phyloP scores from a whole-genome alignment of 768 basidiomycete species.

The Mrakia blollopis region DNA sequence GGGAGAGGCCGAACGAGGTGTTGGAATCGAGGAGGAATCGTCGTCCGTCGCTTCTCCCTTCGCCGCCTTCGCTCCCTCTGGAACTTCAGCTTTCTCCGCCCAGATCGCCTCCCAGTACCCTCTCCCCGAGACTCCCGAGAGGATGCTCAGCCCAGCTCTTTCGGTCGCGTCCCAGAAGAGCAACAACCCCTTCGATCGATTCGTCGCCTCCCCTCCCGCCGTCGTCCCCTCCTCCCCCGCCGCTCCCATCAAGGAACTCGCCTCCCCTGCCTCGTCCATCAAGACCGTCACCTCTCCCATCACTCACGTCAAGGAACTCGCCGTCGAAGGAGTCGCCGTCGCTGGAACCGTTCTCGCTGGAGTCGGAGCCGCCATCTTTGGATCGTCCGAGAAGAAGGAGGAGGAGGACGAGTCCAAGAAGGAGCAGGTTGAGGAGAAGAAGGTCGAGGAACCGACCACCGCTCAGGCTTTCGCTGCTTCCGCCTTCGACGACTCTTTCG shows the following conservation, averaged over 20 bases:
- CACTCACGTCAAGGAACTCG: constrained; percentile 27
- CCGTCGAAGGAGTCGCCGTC: constrained; percentile 31
- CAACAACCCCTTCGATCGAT: constrained; percentile 85
- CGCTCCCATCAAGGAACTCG: constrained; percentile 33
- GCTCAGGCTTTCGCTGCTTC: background rate
- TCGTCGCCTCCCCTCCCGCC: constrained; percentile 43
- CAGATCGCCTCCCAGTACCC: constrained; percentile 62
- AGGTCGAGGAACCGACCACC: background rate
- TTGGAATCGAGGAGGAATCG: constrained; percentile 36
- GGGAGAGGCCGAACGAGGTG: constrained; percentile 30
- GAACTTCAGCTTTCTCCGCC: constrained; percentile 39
- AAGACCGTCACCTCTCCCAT: background rate
- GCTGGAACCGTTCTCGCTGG: constrained; percentile 36
- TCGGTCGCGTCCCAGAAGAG: constrained; percentile 58
- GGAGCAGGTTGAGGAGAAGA: constrained; percentile 15
- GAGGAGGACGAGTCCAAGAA: constrained; percentile 30
- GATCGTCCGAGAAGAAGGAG: constrained; percentile 34
- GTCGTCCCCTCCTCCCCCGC: constrained; percentile 14
- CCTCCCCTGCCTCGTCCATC: constrained; percentile 7
- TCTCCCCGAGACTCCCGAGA: constrained; percentile 65
- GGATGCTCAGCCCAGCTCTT: constrained; percentile 51
- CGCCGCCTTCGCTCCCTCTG: constrained; percentile 36
- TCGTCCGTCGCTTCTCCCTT: constrained; percentile 32
- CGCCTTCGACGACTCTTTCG: constrained; percentile 27
- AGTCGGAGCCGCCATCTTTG: constrained; percentile 37